Percentiles rank a stretch among this genome's conserved stretches.
Evolutionary conservation across 2,329 filamentous ascomycete genomes (phyloP).

Genomic region (Clarireedia hainanense): DNA sequence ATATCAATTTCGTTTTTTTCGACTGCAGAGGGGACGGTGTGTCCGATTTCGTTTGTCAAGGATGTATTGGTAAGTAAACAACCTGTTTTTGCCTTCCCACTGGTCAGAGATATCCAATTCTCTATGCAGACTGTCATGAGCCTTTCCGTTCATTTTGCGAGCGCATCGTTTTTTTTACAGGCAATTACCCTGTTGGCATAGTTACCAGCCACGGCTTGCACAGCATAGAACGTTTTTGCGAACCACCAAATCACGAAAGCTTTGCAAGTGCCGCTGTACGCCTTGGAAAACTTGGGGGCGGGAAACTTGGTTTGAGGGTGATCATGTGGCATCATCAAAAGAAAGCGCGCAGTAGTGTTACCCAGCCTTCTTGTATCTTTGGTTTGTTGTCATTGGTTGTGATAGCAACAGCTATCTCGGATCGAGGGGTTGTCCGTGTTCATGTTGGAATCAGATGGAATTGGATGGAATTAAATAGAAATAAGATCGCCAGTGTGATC

Average conservation of each 20-base stretch:
- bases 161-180: neutral
- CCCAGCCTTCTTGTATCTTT: neutral
- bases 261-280: neutral
- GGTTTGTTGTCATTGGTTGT: conserved; percentile 5
- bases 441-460: neutral
- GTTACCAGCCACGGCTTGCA: conserved; percentile 3
- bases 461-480: neutral
- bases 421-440: neutral
- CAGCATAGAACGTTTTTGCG: conserved; percentile 1
- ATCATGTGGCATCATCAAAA: conserved; percentile 1
- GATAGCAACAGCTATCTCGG: neutral
- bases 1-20: neutral
- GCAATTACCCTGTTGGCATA: conserved; percentile 1
- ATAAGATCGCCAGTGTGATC: conserved; percentile 1
- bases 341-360: conserved; percentile 6
- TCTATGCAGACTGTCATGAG: conserved; percentile 7
- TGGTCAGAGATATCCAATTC: neutral
- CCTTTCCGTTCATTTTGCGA: neutral
- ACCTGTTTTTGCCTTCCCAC: neutral
- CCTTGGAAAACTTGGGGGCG: neutral
- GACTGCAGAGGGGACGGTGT: conserved; percentile 68
- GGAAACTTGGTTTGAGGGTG: conserved; percentile 2
- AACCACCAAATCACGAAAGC: neutral
- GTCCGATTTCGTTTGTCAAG: conserved; percentile 78
- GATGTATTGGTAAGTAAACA: conserved; percentile 59